Percentiles rank a stretch among this genome's conserved stretches.
Evolutionary conservation across 2,329 filamentous ascomycete species (phyloP).

Genomic region (Xylaria sp.): DNA sequence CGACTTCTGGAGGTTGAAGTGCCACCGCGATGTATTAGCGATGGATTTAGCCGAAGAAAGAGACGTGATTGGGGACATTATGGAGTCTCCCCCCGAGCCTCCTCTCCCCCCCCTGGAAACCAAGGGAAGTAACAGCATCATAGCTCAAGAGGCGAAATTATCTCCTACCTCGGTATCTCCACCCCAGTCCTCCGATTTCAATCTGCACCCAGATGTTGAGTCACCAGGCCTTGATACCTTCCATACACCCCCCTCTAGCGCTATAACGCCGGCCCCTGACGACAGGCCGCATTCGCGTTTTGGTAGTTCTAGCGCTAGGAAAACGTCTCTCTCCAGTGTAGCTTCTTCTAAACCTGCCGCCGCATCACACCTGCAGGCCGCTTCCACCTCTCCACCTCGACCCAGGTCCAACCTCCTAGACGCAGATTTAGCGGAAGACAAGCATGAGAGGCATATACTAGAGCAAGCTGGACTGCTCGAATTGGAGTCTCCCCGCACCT

Average conservation of each 20-base stretch:
- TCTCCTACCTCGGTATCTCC: constrained; percentile 49
- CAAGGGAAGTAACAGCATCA: constrained; percentile 50
- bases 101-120: constrained; percentile 47
- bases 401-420: constrained; percentile 49
- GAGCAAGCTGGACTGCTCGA: constrained; percentile 74
- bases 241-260: constrained; percentile 59
- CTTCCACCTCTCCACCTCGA: constrained; percentile 46
- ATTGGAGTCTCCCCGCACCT: constrained; percentile 52
- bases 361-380: constrained; percentile 48
- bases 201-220: constrained; percentile 49
- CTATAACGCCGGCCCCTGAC: constrained; percentile 53
- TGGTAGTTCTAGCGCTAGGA: constrained; percentile 51
- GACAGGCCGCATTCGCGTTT: constrained; percentile 53
- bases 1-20: constrained; percentile 91
- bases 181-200: constrained; percentile 49
- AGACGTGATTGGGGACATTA: constrained; percentile 52
- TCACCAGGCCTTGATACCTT: constrained; percentile 58
- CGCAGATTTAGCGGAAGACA: constrained; percentile 65
- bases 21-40: constrained; percentile 86
- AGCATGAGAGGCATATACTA: constrained; percentile 73
- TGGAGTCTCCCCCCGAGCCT: constrained; percentile 37
- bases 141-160: constrained; percentile 51
- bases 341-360: constrained; percentile 51
- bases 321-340: constrained; percentile 57
- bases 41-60: constrained; percentile 87